phyloP scores from a whole-genome alignment of 768 basidiomycete species.

The Russula abietina region DNA sequence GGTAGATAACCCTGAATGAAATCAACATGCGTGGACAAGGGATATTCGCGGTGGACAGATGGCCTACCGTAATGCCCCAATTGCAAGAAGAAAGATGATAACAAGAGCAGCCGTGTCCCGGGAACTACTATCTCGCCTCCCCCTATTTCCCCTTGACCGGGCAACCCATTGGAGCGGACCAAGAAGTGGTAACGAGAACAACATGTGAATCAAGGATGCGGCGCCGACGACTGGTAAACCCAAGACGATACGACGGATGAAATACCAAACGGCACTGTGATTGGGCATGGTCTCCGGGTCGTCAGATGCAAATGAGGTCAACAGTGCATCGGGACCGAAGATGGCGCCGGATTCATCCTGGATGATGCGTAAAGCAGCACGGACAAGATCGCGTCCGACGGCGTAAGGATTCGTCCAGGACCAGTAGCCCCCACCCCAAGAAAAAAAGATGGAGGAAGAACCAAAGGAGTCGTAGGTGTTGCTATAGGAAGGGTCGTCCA shows the following conservation, averaged over 20 bases:
- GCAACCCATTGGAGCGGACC: slow-evolving; percentile 67
- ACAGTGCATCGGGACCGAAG: slow-evolving; percentile 33
- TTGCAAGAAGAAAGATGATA: slow-evolving; percentile 51
- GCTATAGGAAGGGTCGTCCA: slow-evolving; percentile 15
- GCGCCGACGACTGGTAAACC: slow-evolving; percentile 77
- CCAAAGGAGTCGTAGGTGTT: slow-evolving; percentile 8
- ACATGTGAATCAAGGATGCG: slow-evolving; percentile 66
- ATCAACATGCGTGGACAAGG: slow-evolving; percentile 12
- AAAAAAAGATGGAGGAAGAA: neutral
- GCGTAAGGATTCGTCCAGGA: slow-evolving; percentile 24
- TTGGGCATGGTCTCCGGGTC: slow-evolving; percentile 12
- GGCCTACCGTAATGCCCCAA: slow-evolving; percentile 58
- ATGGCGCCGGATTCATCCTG: slow-evolving; percentile 24
- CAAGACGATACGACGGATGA: slow-evolving; percentile 65
- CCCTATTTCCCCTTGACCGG: slow-evolving; percentile 52
- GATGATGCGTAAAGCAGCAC: slow-evolving; percentile 24
- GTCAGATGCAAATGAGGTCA: slow-evolving; percentile 24
- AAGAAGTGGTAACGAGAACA: slow-evolving; percentile 56
- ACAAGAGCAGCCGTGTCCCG: slow-evolving; percentile 63
- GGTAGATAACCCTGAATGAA: slow-evolving; percentile 53
- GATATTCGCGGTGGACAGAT: neutral
- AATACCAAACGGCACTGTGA: slow-evolving; percentile 45
- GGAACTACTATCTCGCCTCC: slow-evolving; percentile 43
- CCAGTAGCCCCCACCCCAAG: slow-evolving; percentile 12
- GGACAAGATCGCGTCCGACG: slow-evolving; percentile 23